Evolutionary conservation across 2,329 filamentous ascomycete species (phyloP).

Genomic region (Xylaria multiplex): DNA sequence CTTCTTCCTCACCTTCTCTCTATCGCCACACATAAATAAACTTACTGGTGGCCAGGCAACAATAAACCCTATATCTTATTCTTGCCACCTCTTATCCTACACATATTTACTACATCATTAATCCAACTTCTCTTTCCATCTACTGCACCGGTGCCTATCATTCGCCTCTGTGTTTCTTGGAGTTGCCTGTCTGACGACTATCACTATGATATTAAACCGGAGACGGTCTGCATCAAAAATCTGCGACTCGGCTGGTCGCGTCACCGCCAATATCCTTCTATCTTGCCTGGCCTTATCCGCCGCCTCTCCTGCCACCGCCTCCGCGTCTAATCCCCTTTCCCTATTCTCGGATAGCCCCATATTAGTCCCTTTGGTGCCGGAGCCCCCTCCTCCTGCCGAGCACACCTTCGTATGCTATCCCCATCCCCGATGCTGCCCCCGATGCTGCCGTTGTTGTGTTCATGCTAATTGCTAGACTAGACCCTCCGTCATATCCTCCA

Average conservation of each 20-base stretch:
- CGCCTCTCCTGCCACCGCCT: conserved; percentile 54
- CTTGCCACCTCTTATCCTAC: neutral
- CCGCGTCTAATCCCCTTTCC: conserved; percentile 52
- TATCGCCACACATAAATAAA: conserved; percentile 3
- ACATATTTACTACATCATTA: conserved; percentile 9
- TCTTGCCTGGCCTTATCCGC: conserved; percentile 72
- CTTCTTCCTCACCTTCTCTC: conserved; percentile 1
- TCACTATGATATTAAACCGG: conserved; percentile 45
- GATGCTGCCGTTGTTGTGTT: neutral
- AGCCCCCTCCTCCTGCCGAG: conserved; percentile 60
- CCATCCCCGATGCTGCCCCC: conserved; percentile 1
- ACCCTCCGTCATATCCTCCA: conserved; percentile 89
- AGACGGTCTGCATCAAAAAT: conserved; percentile 43
- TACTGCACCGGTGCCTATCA: neutral
- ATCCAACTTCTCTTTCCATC: neutral
- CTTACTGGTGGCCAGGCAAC: conserved; percentile 9
- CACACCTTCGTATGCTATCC: conserved; percentile 62
- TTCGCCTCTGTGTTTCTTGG: conserved; percentile 12
- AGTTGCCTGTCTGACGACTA: conserved; percentile 6
- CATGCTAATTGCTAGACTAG: conserved; percentile 33
- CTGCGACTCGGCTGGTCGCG: conserved; percentile 69
- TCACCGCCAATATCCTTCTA: conserved; percentile 71
- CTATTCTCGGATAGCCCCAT: conserved; percentile 58
- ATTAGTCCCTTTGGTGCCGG: conserved; percentile 53
- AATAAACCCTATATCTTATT: conserved; percentile 13